Evolutionary conservation across 352 stramenopile genomes (phyloP).

Genomic region (Globisporangium polare): DNA sequence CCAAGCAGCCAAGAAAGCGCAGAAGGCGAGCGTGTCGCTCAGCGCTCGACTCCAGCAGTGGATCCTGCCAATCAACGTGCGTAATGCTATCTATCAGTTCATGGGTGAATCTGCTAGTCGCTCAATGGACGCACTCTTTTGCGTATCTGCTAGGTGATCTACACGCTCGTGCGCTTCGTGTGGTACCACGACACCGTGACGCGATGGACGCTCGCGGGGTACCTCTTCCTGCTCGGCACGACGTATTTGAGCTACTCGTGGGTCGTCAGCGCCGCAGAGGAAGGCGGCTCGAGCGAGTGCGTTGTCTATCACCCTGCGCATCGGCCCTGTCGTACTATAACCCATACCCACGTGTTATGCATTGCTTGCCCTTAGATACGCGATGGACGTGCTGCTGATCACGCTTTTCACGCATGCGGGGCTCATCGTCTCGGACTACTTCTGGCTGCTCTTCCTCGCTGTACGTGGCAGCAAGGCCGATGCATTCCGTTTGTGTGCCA

Average conservation of each 20-base stretch:
- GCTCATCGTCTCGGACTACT: constrained; percentile 82
- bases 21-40: constrained; percentile 61
- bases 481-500: background rate
- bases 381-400: constrained; percentile 83
- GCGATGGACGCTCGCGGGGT: constrained; percentile 64
- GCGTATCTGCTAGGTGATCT: constrained; percentile 33
- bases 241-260: constrained; percentile 83
- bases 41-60: constrained; percentile 69
- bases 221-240: constrained; percentile 53
- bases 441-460: constrained; percentile 80
- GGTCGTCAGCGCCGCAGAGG: constrained; percentile 70
- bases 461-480: constrained; percentile 22
- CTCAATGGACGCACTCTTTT: background rate
- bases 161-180: constrained; percentile 72
- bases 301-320: background rate
- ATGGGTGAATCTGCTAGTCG: background rate
- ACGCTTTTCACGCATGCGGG: constrained; percentile 78
- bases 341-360: constrained; percentile 13
- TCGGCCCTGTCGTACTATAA: constrained; percentile 3
- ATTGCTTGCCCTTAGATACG: constrained; percentile 32
- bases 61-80: constrained; percentile 79
- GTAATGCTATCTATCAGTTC: background rate
- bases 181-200: constrained; percentile 69
- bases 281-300: constrained; percentile 73
- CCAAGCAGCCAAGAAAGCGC: constrained; percentile 82